phyloP scores from a whole-genome alignment of 768 basidiomycete species.

The Lactarius quietus region DNA sequence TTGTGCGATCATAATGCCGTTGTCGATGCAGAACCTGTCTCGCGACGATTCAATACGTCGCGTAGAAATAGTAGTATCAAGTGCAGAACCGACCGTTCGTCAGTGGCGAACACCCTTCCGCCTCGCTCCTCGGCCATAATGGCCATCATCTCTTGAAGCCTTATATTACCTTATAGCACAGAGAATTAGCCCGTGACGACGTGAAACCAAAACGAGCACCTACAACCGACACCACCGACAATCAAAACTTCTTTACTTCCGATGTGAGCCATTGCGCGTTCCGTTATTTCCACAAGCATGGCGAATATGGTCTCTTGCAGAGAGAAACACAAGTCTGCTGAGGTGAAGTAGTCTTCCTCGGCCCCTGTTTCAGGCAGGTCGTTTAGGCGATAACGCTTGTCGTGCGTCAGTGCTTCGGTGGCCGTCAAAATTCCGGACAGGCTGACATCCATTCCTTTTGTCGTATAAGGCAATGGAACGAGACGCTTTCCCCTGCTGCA shows the following conservation, averaged over 20 bases:
- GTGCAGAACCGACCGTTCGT: constrained; percentile 67
- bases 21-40: constrained; percentile 90
- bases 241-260: constrained; percentile 94
- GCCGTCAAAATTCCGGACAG: constrained; percentile 92
- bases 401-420: constrained; percentile 80
- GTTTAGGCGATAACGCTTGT: constrained; percentile 72
- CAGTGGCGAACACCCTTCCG: constrained; percentile 90
- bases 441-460: constrained; percentile 98
- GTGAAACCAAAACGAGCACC: constrained; percentile 34
- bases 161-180: constrained; percentile 65
- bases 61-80: background rate
- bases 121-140: constrained; percentile 91
- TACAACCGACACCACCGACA: constrained; percentile 99
- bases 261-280: constrained; percentile 98
- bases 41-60: background rate
- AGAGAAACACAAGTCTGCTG: constrained; percentile 96
- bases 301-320: constrained; percentile 96
- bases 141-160: constrained; percentile 98
- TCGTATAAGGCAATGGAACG: constrained; percentile 85
- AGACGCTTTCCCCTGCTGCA: constrained; percentile 72
- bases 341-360: constrained; percentile 74
- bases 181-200: background rate
- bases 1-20: constrained; percentile 99
- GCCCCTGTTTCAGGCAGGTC: constrained; percentile 36
- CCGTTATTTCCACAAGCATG: constrained; percentile 99